Evolutionary conservation across 2,329 filamentous ascomycete species (phyloP), one percentile per base, ranked within the genome.

Genomic region (Pochonia chlamydosporia): DNA sequence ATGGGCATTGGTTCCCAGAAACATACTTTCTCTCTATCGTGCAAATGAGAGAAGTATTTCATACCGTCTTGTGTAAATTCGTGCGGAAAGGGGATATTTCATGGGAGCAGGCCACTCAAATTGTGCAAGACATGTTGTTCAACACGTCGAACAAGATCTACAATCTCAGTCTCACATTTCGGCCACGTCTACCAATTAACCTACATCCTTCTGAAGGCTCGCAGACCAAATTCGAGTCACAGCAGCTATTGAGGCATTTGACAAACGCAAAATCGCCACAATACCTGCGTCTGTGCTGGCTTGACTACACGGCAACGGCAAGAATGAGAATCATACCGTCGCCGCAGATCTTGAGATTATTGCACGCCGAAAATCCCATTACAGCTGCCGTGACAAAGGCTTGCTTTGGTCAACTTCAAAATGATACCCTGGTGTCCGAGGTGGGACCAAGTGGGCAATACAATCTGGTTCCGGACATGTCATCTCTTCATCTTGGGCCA

Each of bases 1-100:
- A 91, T 59, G 88, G 87, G 0, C 86, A 91, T 60, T 87, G 79
- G 64, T 87, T 88, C 50, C 85, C 87, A 0, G 88, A 92, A 63
- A 89, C 85, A 0, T 93, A 84, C 56, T 78, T 85, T 56, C 71
- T 92, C 4, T 85, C 87, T 1, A 81, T 85, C 33, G 70, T 76
- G 36, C 88, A 92, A 62, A 82, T 89, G 49, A 75, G 86, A 43
- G 79, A 88, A 53, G 85, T 79, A 2, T 67, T 93, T 30, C 77
- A 86, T 53, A 79, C 75, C 47, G 85, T 88, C 0, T 68, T 93
- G 3, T 69, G 75, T 5, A 81, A 87, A 14, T 85, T 85, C 50
- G 78, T 91, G 1, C 64, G 73, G n/a, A 76, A 78, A 18, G 76
- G 76, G 1, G 82, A 85, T 50, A 65, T 89, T 31, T 79, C 73